These are phyloP conservation scores for Colletotrichum gigasporum DNA, from an alignment of 2,329 filamentous ascomycete genomes.

Conservation along the genomic window DNA sequence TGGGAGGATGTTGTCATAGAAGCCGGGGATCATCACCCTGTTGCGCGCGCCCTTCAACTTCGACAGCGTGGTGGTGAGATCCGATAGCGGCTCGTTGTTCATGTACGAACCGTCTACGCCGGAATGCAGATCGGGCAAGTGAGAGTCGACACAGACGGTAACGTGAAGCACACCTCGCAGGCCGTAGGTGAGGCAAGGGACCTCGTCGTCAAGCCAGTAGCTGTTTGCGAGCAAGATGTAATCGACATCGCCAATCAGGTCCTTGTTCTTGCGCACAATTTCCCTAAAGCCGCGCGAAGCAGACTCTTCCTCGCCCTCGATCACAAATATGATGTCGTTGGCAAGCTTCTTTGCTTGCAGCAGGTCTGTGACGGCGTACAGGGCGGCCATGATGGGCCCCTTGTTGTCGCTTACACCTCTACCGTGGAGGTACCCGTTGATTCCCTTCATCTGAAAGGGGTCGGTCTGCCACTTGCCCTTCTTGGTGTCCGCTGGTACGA, in stretches of 20 bases:
- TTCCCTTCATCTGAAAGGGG: slow-evolving; percentile 88
- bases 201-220: slow-evolving; percentile 97
- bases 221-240: slow-evolving; percentile 97
- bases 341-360: slow-evolving; percentile 84
- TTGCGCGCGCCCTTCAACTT: slow-evolving; percentile 85
- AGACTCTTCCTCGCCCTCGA: slow-evolving; percentile 96
- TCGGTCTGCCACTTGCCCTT: slow-evolving; percentile 86
- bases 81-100: slow-evolving; percentile 90
- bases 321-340: slow-evolving; percentile 91
- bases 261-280: slow-evolving; percentile 81
- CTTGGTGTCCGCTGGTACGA: slow-evolving; percentile 88
- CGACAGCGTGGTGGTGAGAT: slow-evolving; percentile 84
- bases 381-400: slow-evolving; percentile 90
- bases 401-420: slow-evolving; percentile 99
- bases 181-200: slow-evolving; percentile 94
- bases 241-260: slow-evolving; percentile 88
- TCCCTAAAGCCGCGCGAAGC: slow-evolving; percentile 91
- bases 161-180: slow-evolving; percentile 93
- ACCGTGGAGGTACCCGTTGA: slow-evolving; percentile 93
- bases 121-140: slow-evolving; percentile 89
- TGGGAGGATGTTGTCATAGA: slow-evolving; percentile 85
- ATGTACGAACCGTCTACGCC: slow-evolving; percentile 95
- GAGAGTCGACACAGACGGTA: slow-evolving; percentile 86
- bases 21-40: slow-evolving; percentile 83
- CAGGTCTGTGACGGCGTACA: slow-evolving; percentile 92